Conservation (phyloP, 1,284 basidiomycete genomes). For the Cryptococcus amylolentus region DNA sequence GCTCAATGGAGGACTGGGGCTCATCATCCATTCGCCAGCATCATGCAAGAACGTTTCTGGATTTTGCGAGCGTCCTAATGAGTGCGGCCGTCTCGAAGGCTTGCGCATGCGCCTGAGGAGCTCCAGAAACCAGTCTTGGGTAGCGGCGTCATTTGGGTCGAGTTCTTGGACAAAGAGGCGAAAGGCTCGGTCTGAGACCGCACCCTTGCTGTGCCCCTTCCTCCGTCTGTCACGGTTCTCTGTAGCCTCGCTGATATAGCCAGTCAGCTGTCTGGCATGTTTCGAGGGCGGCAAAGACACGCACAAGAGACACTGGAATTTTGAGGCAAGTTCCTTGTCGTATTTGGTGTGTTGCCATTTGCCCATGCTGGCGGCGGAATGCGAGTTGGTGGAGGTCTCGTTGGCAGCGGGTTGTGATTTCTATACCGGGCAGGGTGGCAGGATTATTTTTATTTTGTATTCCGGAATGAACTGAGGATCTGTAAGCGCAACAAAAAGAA, state of each 20-base stretch:
- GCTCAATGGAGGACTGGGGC: no score
- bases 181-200: conserved; percentile 5
- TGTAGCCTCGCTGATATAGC: background rate
- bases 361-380: conserved; percentile 19
- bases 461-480: background rate
- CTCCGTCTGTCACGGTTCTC: background rate
- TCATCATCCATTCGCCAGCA: no score
- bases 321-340: conserved; percentile 19
- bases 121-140: background rate
- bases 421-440: no score
- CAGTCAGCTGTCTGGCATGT: background rate
- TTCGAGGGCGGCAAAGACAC: conserved; percentile 2
- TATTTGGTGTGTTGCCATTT: conserved; percentile 23
- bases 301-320: conserved; percentile 24
- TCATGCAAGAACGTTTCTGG: no score
- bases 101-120: no score
- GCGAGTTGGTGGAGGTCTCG: background rate
- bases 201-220: background rate
- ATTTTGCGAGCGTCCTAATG: no score
- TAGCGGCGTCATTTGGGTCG: background rate
- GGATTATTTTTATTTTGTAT: background rate
- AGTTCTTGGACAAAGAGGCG: conserved; percentile 11
- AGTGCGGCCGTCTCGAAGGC: no score
- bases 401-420: background rate
- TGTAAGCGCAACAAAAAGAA: background rate